Evolutionary conservation across 2,329 filamentous ascomycete species (phyloP), one percentile per base, ranked within the genome.

Genomic region (Fusarium sp.): DNA sequence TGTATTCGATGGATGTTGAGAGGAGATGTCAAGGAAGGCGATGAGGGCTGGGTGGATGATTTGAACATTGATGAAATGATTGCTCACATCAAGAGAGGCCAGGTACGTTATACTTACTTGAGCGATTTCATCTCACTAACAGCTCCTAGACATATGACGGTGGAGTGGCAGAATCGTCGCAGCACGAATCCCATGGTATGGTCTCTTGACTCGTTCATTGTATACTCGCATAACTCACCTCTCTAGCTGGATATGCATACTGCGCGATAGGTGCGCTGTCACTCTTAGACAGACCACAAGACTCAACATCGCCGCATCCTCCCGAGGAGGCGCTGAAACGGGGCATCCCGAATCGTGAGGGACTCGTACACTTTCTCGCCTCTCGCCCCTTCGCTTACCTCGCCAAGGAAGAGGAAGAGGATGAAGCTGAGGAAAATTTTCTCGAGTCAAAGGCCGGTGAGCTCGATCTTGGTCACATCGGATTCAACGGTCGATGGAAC

Each of bases 401-500:
- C n/a, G 83, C 85, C 6, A 69, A 84, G 8, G 77, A 83, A 19
- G 83, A 85, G n/a, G 83, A 86, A 11, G 82, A 84, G 1, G 85
- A 87, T 7, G 83, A 83, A 0, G 81, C 83, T 0, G 83, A 83
- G 18, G 82, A 84, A 4, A 83, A 82, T 44, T 78, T 79, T n/a
- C 69, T 82, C 31, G 75, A 81, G 65, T 60, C 77, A 2, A 76
- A 79, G 52, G 74, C 85, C n/a, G 80, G 81, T 2, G 76, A 78
- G 3, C 77, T 81, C 7, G 66, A 51, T 7, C 78, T 71, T 25
- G 81, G 83, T 15, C 88, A 87, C 77, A 87, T 94, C 4, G 96
- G 95, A 15, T 94, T 97, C 83, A 97, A 97, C 77, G 96, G 96
- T 31, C 90, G 96, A 55, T 91, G 90, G 79, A 98, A 97, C 84